Evolutionary conservation across 2,329 filamentous ascomycete genomes (phyloP), one percentile per base, ranked within the genome.

Genomic region (Xenosphaeropsis pyriputrescens): DNA sequence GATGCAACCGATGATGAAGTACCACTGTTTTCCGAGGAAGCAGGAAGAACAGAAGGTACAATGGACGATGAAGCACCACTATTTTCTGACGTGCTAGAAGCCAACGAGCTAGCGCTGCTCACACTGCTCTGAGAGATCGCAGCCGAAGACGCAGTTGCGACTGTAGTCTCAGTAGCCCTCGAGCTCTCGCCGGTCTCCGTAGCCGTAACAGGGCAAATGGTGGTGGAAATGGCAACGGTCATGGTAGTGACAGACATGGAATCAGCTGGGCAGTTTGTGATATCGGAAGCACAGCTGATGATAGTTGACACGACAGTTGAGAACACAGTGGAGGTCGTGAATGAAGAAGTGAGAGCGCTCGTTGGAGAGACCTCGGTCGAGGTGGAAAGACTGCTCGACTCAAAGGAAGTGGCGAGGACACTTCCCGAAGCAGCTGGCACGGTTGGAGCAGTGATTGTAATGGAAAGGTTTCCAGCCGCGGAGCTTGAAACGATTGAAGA

Each of bases 281-380:
- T 53, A 37, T 57, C 55, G 19, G 59, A 45, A n/a, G 52, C 62
- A 45, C 66, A 68, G 50, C 60, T 64, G 41, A 62, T 70, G 54
- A 72, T 58, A 39, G 68, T 72, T 42, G 59, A 58, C 43, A 63
- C 51, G 2, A 55, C 52, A 34, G 69, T 72, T 42, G 61, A 63
- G 60, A 60, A 69, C 51, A 72, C 54, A 32, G 68, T 69, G 2
- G 65, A 66, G 42, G 44, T 46, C 14, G 44, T 45, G 36, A 40
- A 26, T 5, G 22, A 26, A 26, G 22, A 26, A 26, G 22, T 26
- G 22, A 26, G 22, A 26, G 22, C 22, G 12, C 7, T 26, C 7
- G 22, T 39, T 18, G 33, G 34, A 16, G 31, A 34, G 5, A 36
- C 34, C 22, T 36, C 26, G n/a, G 37, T 39, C 18, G 22, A 18